Conservation (phyloP, 108 stramenopile species). For the Cyclostephanos invisitatus region DNA sequence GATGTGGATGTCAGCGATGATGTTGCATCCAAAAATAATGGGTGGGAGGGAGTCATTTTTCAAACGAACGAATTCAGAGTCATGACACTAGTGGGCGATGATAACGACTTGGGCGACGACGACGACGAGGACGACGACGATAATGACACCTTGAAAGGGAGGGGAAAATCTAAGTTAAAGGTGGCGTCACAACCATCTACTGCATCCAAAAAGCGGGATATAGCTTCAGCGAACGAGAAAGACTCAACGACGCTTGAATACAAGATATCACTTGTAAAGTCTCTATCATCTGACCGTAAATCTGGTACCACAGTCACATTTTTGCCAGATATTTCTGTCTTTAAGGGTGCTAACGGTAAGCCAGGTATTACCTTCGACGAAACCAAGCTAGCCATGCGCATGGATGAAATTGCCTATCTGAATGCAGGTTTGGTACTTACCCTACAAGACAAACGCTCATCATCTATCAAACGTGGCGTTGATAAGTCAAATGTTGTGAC, state of each 20-base stretch:
- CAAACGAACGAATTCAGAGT: conserved; percentile 21
- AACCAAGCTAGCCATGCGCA: conserved; percentile 66
- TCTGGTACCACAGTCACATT: conserved; percentile 85
- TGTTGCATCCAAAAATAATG: conserved; percentile 15
- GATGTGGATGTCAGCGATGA: conserved; percentile 33
- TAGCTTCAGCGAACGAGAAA: conserved; percentile 3
- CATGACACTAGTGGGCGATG: conserved; percentile 12
- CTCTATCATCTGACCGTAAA: conserved; percentile 48
- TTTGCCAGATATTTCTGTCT: conserved; percentile 86
- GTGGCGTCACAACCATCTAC: conserved; percentile 4
- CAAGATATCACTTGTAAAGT: conserved; percentile 38
- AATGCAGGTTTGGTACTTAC: conserved; percentile 90
- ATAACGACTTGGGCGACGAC: conserved; percentile 33
- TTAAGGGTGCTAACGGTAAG: conserved; percentile 86
- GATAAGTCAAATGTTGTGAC: conserved; percentile 46
- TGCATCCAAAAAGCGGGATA: neutral
- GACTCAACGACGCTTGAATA: conserved; percentile 36
- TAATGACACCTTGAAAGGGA: conserved; percentile 20
- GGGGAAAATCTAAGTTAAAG: conserved; percentile 31
- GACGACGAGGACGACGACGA: conserved; percentile 42
- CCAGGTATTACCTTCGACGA: conserved; percentile 81
- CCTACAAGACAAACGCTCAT: conserved; percentile 72
- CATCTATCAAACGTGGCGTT: conserved; percentile 32
- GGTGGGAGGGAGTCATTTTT: conserved; percentile 36
- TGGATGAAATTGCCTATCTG: conserved; percentile 88